Conservation (phyloP, 768 basidiomycete genomes). For the Coprinopsis cinerea region DNA sequence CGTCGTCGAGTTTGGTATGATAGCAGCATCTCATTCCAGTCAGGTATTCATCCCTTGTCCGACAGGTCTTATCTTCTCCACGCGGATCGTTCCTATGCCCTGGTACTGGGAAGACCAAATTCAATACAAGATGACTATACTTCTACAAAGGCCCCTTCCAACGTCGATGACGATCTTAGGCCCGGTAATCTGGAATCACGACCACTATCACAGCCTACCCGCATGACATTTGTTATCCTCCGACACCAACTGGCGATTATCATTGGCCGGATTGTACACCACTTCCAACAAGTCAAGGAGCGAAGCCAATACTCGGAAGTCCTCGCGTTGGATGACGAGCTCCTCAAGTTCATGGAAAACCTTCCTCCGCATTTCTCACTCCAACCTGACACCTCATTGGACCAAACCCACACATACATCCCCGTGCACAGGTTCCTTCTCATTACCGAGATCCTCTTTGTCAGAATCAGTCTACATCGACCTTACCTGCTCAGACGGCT, state of each 20-base stretch:
- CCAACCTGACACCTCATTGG: conserved; percentile 72
- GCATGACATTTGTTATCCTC: conserved; percentile 84
- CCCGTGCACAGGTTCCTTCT: conserved; percentile 85
- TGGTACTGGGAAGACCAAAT: conserved; percentile 86
- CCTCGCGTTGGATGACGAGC: conserved; percentile 72
- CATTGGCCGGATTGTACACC: conserved; percentile 87
- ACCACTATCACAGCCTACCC: conserved; percentile 66
- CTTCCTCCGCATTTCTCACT: conserved; percentile 78
- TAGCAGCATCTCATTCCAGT: not conserved
- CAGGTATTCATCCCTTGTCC: not conserved
- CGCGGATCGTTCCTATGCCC: conserved; percentile 87
- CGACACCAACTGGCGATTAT: conserved; percentile 77
- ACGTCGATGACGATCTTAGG: conserved; percentile 58
- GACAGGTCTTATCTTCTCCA: conserved; percentile 83
- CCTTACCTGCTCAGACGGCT: conserved; percentile 83
- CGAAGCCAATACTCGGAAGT: conserved; percentile 83
- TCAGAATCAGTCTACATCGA: conserved; percentile 77
- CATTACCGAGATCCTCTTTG: conserved; percentile 84
- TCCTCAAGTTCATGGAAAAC: conserved; percentile 66
- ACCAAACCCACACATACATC: conserved; percentile 58
- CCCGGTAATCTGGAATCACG: conserved; percentile 40
- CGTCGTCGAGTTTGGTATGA: conserved; percentile 81
- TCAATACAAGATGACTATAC: conserved; percentile 88
- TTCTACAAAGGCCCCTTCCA: conserved; percentile 72
- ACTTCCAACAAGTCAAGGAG: conserved; percentile 82